A percentile compares a stretch with the other conserved stretches of the same genome.
Conservation (phyloP, 192 early-diverging fungal species). For the Coemansia sp. region DNA sequence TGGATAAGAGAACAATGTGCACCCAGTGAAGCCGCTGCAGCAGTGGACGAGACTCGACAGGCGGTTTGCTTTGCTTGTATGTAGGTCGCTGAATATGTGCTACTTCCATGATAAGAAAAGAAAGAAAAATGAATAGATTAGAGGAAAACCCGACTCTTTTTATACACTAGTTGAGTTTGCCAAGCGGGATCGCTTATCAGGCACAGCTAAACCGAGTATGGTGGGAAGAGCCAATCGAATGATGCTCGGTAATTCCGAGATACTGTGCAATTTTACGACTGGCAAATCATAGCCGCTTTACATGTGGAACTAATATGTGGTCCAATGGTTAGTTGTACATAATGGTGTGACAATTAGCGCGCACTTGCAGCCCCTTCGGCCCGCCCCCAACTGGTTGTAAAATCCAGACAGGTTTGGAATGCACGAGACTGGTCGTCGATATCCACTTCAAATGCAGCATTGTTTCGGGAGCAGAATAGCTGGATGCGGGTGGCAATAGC, state of each 20-base stretch:
- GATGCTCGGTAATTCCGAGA: too few species aligned
- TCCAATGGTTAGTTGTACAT: too few species aligned
- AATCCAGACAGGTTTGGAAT: constrained; percentile 41
- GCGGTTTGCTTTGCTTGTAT: constrained; percentile 35
- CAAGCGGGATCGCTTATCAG: too few species aligned
- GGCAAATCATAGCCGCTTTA: too few species aligned
- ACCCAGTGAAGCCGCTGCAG: constrained; percentile 64
- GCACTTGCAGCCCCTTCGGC: background rate
- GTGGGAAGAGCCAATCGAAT: too few species aligned
- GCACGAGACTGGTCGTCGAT: constrained; percentile 36
- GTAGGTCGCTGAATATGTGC: constrained; percentile 41
- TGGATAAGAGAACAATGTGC: constrained; percentile 59
- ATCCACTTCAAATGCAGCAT: constrained; percentile 36
- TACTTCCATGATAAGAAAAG: constrained; percentile 21
- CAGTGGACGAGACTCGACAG: constrained; percentile 38
- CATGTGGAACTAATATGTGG: too few species aligned
- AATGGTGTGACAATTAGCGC: background rate
- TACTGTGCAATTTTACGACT: too few species aligned
- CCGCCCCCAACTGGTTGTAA: constrained; percentile 44
- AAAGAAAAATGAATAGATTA: background rate
- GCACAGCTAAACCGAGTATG: too few species aligned
- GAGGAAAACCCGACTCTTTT: too few species aligned
- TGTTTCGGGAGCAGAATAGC: constrained; percentile 31
- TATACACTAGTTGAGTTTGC: too few species aligned
- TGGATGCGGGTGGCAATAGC: constrained; percentile 20